A percentile compares a stretch with the other conserved stretches of the same genome.
These are phyloP conservation scores for Pleoardoris graminearum DNA, from an alignment of 2,329 filamentous ascomycete species.

Conservation along the genomic window DNA sequence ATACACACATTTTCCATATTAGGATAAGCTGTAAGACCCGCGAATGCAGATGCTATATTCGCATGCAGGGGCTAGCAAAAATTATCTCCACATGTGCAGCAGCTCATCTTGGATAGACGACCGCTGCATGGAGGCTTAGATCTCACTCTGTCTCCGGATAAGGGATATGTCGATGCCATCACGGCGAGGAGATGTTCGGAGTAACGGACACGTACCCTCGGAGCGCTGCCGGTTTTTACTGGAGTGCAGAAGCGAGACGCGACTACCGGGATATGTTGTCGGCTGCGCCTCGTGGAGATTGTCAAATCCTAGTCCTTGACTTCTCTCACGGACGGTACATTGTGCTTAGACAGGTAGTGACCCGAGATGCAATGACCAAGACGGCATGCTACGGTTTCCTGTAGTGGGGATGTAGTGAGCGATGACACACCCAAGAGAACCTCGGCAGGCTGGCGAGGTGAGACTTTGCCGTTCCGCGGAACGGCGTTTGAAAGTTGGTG, in stretches of 20 bases:
- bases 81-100: not conserved
- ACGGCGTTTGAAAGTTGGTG: not conserved
- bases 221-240: not conserved
- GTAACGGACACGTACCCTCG: not conserved
- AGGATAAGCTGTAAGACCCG: not conserved
- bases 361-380: not conserved
- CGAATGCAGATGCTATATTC: not conserved
- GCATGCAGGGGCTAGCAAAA: not conserved
- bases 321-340: not conserved
- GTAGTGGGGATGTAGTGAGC: not conserved
- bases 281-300: too few relatives aligned
- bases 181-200: not conserved
- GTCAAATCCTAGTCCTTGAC: not conserved
- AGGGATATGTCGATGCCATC: not conserved
- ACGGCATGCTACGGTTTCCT: not conserved
- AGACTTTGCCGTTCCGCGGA: not conserved
- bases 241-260: not conserved
- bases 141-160: not conserved
- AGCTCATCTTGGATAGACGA: not conserved
- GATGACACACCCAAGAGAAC: not conserved
- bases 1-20: not conserved
- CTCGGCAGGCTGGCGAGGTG: not conserved
- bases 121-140: conserved; percentile 4
- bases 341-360: not conserved
- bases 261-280: too few relatives aligned